A percentile compares a stretch with the other conserved stretches of the same genome.
Evolutionary conservation across 2,329 filamentous ascomycete genomes (phyloP).

Genomic region (Microsporum audouinii): DNA sequence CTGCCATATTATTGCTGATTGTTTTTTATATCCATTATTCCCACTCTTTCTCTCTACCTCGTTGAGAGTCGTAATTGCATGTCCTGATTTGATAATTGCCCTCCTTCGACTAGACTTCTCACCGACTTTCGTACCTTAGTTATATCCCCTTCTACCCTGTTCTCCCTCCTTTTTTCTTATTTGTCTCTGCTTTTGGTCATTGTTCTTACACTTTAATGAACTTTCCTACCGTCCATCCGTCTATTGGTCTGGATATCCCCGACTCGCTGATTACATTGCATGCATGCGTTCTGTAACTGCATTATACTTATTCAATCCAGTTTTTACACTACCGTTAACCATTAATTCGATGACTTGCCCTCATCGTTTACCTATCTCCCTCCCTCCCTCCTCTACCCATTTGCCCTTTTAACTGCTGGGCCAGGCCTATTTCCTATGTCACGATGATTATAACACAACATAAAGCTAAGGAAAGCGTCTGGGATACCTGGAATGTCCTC

Average conservation of each 20-base stretch:
- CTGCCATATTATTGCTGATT: neutral
- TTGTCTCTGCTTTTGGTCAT: neutral
- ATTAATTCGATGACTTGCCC: neutral
- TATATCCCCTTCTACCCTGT: neutral
- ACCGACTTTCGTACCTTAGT: neutral
- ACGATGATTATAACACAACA: neutral
- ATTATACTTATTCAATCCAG: slow-evolving; percentile 3
- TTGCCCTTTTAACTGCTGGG: neutral
- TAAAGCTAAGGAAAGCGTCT: neutral
- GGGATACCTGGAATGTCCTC: neutral
- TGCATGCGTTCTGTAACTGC: neutral
- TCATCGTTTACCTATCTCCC: neutral
- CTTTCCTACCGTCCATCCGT: neutral
- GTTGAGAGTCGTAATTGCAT: neutral
- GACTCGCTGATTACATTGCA: neutral
- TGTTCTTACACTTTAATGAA: neutral
- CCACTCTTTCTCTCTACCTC: neutral
- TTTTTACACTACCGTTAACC: neutral
- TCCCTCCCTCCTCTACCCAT: neutral
- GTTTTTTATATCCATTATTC: neutral
- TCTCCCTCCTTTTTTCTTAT: neutral
- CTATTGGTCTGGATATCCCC: neutral
- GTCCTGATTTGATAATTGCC: neutral
- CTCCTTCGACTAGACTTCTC: neutral
- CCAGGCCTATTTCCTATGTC: neutral